Evolutionary conservation across 208 protist species (phyloP).

Genomic region (Plasmodiophora brassicae): DNA sequence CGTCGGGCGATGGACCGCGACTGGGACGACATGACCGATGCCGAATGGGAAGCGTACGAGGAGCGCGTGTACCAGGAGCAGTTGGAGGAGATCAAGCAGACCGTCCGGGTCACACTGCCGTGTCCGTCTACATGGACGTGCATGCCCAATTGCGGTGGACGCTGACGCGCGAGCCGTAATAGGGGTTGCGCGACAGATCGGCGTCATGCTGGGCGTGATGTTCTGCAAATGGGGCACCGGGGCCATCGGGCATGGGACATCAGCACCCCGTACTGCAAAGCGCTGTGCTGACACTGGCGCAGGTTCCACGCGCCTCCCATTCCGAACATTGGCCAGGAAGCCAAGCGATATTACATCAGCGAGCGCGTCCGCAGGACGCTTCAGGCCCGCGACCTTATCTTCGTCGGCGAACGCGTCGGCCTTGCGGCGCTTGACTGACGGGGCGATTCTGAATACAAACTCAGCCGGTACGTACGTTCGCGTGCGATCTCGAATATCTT

Average conservation of each 20-base stretch:
- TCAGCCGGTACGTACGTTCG: too few species aligned
- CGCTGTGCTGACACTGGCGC: too few species aligned
- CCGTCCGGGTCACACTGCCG: background rate
- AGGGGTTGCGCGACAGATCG: constrained; percentile 17
- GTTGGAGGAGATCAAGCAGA: constrained; percentile 19
- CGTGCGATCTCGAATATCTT: too few species aligned
- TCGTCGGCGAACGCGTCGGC: background rate
- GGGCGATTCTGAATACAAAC: too few species aligned
- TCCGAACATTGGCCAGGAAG: background rate
- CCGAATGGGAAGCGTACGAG: constrained; percentile 1
- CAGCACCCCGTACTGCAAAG: too few species aligned
- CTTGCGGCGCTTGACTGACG: background rate
- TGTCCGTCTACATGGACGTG: too few species aligned
- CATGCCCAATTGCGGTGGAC: too few species aligned
- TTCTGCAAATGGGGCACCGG: background rate
- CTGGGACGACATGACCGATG: constrained; percentile 23
- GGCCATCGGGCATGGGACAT: too few species aligned
- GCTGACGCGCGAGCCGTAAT: too few species aligned
- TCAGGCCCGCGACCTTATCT: background rate
- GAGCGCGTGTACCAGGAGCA: background rate
- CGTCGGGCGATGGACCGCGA: too few species aligned
- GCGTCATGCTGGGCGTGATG: background rate
- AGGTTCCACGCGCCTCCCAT: background rate
- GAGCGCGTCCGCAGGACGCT: background rate
- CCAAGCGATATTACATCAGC: background rate